Evolutionary conservation across 257 asterid species (phyloP).

Genomic region (Ocimum tenuiflorum): DNA sequence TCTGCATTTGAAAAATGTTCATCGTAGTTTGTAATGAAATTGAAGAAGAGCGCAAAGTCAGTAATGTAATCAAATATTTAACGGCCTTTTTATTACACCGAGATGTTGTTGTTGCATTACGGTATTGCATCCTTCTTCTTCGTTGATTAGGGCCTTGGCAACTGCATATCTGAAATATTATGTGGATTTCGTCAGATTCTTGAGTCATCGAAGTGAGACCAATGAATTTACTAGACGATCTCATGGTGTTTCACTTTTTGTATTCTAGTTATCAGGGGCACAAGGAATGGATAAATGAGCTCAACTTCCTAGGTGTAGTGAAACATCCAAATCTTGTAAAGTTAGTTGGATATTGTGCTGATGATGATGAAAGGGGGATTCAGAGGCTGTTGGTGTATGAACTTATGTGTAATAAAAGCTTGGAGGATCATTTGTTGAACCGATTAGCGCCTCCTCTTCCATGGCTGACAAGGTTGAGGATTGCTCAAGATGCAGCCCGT

Average conservation of each 20-base stretch:
- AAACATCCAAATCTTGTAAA: constrained; percentile 86
- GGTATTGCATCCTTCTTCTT: not conserved
- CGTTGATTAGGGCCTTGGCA: not conserved
- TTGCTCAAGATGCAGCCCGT: constrained; percentile 91
- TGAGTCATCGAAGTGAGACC: not conserved
- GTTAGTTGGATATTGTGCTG: constrained; percentile 89
- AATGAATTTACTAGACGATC: not conserved
- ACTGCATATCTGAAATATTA: not conserved
- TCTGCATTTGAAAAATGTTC: too few species aligned
- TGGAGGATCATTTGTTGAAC: constrained; percentile 73
- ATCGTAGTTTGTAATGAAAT: too few species aligned
- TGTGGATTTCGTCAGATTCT: not conserved
- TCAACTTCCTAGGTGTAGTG: constrained; percentile 70
- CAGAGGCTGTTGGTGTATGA: constrained; percentile 88
- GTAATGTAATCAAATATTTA: too few species aligned
- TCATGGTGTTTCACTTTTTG: constrained; percentile 26
- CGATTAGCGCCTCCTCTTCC: constrained; percentile 60
- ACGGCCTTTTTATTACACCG: not conserved
- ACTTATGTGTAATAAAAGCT: constrained; percentile 76
- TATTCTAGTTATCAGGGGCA: constrained; percentile 97
- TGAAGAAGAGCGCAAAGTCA: too few species aligned
- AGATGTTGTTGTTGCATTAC: not conserved
- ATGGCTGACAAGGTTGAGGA: constrained; percentile 62
- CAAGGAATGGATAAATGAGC: constrained; percentile 95
- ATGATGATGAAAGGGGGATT: constrained; percentile 90